phyloP scores from a whole-genome alignment of 371 early-diverging fungal genomes.

The Coemansia sp. region DNA sequence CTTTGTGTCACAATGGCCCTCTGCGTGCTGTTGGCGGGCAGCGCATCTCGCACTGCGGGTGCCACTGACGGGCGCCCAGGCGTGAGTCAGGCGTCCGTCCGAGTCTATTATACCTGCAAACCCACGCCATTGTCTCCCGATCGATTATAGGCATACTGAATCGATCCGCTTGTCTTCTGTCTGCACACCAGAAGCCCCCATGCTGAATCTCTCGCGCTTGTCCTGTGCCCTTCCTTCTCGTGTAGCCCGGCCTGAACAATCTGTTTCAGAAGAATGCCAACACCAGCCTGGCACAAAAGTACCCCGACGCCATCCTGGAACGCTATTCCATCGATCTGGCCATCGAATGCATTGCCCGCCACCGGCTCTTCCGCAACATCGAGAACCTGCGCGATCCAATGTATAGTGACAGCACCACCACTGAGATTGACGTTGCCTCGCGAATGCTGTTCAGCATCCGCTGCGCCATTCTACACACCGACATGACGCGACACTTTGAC shows the following conservation, averaged over 20 bases:
- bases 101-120: no score
- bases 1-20: slow-evolving; percentile 6
- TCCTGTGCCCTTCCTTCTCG: not conserved
- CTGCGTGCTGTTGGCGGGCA: not conserved
- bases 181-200: no score
- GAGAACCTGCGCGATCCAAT: slow-evolving; percentile 34
- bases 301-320: slow-evolving; percentile 83
- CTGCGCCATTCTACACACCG: slow-evolving; percentile 78
- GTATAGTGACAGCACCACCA: slow-evolving; percentile 42
- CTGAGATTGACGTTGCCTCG: slow-evolving; percentile 37
- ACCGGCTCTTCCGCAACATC: slow-evolving; percentile 61
- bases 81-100: no score
- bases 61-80: no score
- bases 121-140: not conserved
- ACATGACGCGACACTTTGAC: slow-evolving; percentile 87
- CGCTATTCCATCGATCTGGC: slow-evolving; percentile 78
- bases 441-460: slow-evolving; percentile 57
- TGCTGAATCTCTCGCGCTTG: not conserved
- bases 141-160: not conserved
- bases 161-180: not conserved
- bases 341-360: slow-evolving; percentile 66
- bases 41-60: not conserved
- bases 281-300: slow-evolving; percentile 67
- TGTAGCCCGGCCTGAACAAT: slow-evolving; percentile 87
- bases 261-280: slow-evolving; percentile 82